Evolutionary conservation across 164 flowering plant genomes (phyloP).

Genomic region (Liquidambar formosana): DNA sequence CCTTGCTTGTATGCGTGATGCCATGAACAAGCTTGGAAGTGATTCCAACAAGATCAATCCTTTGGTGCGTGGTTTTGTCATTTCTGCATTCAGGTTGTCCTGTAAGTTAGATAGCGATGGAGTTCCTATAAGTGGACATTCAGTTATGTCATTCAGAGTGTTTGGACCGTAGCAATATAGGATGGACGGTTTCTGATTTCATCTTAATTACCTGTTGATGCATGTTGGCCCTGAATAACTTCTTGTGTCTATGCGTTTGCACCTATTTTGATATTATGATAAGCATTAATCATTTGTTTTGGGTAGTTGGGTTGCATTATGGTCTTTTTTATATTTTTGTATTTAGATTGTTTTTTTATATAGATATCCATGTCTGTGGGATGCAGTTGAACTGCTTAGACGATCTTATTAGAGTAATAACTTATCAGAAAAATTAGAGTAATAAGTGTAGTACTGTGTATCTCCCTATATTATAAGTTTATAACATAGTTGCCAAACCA

Average conservation of each 20-base stretch:
- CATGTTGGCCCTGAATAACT: background rate
- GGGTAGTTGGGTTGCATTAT: background rate
- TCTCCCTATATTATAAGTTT: background rate
- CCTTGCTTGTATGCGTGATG: conserved; percentile 97
- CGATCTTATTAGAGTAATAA: too few relatives aligned
- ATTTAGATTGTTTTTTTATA: background rate
- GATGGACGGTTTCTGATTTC: background rate
- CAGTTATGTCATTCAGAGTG: background rate
- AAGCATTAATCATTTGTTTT: background rate
- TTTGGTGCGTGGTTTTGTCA: conserved; percentile 46
- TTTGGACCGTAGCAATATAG: background rate
- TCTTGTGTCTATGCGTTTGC: background rate
- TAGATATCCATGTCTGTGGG: too few relatives aligned
- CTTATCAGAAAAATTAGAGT: too few relatives aligned
- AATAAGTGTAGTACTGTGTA: background rate
- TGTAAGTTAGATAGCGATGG: background rate
- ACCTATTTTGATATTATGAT: background rate
- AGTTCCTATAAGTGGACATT: background rate
- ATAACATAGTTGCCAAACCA: background rate
- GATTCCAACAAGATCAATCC: conserved; percentile 93
- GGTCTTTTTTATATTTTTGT: background rate
- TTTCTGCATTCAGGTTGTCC: background rate
- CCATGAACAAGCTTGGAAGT: conserved; percentile 92
- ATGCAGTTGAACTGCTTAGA: too few relatives aligned
- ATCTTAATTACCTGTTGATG: background rate